Conservation (phyloP, 345 rosid species). For the Mangifera indica region DNA sequence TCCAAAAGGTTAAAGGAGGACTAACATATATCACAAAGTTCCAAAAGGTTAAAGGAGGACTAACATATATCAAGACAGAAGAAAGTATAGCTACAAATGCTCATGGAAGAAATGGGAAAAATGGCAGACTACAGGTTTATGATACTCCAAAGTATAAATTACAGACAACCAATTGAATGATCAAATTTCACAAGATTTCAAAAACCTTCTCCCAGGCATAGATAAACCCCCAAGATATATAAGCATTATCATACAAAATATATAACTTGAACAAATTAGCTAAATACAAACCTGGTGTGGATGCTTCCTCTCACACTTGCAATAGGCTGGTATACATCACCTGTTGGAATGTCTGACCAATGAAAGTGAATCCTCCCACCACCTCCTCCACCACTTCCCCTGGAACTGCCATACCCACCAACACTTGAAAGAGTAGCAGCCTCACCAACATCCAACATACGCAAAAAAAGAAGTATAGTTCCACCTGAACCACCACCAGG, state of each 20-base stretch:
- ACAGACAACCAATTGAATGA: not conserved
- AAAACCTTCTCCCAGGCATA: not conserved
- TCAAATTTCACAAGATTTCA: not conserved
- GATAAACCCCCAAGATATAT: constrained; percentile 2
- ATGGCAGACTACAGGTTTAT: not conserved
- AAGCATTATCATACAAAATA: not conserved
- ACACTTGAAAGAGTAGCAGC: constrained; percentile 76
- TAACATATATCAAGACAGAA: not conserved
- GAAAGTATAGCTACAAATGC: not conserved
- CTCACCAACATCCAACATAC: constrained; percentile 52
- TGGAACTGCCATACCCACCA: constrained; percentile 85
- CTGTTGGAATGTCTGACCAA: constrained; percentile 95
- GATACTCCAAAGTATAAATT: not conserved
- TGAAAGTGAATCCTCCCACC: constrained; percentile 99
- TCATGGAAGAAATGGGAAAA: not conserved
- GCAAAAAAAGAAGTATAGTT: constrained; percentile 77
- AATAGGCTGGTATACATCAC: constrained; percentile 97
- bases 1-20: not conserved
- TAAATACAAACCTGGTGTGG: constrained; percentile 54
- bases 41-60: not conserved
- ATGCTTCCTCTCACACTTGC: constrained; percentile 81
- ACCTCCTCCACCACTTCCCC: constrained; percentile 92
- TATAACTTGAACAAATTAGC: not conserved
- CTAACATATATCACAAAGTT: not conserved
- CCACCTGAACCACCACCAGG: constrained; percentile 99